Evolutionary conservation across 345 rosid species (phyloP), one percentile per base, ranked within the genome.

Genomic region (Linum lewisii): DNA sequence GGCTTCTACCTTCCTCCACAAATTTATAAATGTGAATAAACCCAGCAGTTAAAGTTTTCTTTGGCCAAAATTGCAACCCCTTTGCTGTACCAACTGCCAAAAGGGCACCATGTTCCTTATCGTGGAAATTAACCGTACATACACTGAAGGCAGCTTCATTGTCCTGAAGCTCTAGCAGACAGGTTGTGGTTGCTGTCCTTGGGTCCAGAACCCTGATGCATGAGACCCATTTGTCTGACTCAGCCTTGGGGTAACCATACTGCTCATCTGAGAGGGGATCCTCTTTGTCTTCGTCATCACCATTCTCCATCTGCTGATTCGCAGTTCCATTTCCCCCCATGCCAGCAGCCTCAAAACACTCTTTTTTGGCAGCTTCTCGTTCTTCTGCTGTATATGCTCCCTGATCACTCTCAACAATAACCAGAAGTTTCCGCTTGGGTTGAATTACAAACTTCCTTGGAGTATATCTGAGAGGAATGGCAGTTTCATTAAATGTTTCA

Each of bases 191-290:
- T 32, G 87, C 82, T 11, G 88, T 78, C 75, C 78, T 87, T 9
- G 96, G 95, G 66, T 93, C 97, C 61, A 93, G 88, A 65, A 93
- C 83, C 77, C 99, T 81, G 59, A 93, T 93, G 82, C 97, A 93
- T 64, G 99, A 93, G 68, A 84, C 97, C 96, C 99, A 93, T 73
- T 80, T 85, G 15, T 81, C 94, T 2, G 97, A 79, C 76, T 82
- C 99, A 2, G 95, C 78, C 81, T 93, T 93, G 21, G 99, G 99
- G 67, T 89, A 93, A 69, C 99, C 99, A 63, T 78, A 89, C 72
- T 93, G 99, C 86, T 93, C 97, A 79, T 93, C 97, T 45, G 87
- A 83, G 21, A 84, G 82, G 13, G 88, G 83, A 68, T 93, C 95
- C 49, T 86, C 91, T 71, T 82, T 89, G 44, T 86, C 91, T 51